These are phyloP conservation scores for Pythium vanterpoolii DNA, from an alignment of 352 stramenopile genomes.

Conservation along the genomic window DNA sequence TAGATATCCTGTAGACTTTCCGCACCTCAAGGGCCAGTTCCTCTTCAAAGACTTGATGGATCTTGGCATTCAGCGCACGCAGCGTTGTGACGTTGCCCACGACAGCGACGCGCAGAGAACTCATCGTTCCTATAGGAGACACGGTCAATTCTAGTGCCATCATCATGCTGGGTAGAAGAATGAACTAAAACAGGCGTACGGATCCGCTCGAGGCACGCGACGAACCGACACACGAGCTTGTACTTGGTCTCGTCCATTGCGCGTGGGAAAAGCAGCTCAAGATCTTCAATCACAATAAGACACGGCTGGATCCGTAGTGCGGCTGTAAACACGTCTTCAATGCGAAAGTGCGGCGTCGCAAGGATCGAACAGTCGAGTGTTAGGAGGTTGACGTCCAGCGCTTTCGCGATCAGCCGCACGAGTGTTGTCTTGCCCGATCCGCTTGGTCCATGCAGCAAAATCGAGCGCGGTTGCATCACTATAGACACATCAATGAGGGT, in stretches of 20 bases:
- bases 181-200: conserved; percentile 28
- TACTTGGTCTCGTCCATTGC: conserved; percentile 70
- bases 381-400: conserved; percentile 54
- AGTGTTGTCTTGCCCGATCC: conserved; percentile 74
- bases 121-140: conserved; percentile 25
- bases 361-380: conserved; percentile 61
- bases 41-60: conserved; percentile 75
- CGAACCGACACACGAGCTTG: conserved; percentile 60
- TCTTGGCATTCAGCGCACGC: conserved; percentile 48
- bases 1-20: neutral
- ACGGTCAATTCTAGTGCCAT: neutral
- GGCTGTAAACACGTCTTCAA: conserved; percentile 69
- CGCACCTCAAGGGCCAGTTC: conserved; percentile 69
- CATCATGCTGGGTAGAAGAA: neutral
- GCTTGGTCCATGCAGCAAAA: conserved; percentile 63
- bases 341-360: conserved; percentile 40
- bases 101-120: conserved; percentile 37
- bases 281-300: conserved; percentile 64
- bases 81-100: conserved; percentile 66
- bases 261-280: conserved; percentile 74
- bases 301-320: conserved; percentile 67
- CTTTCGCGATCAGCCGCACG: conserved; percentile 44
- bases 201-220: conserved; percentile 52
- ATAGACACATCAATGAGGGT: too few species aligned
- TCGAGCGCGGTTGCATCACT: conserved; percentile 32